Evolutionary conservation across 129 eudicot species (phyloP).

Genomic region (Rutidosis leptorrhynchoides): DNA sequence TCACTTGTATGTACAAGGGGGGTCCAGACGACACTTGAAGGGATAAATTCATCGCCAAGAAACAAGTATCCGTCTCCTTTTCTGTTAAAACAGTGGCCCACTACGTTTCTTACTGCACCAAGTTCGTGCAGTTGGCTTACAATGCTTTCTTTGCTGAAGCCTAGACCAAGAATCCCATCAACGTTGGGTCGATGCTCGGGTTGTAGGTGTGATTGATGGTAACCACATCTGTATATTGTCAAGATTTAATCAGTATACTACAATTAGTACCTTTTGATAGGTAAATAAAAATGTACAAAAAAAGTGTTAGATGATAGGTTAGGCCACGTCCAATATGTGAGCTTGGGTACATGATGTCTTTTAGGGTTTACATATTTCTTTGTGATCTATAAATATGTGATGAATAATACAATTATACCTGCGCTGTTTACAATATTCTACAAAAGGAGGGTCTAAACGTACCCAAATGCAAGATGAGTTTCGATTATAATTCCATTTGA

Average conservation of each 20-base stretch:
- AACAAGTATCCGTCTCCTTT: constrained; percentile 77
- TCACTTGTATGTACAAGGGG: constrained; percentile 28
- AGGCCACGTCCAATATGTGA: too few relatives aligned
- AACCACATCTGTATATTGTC: constrained; percentile 30
- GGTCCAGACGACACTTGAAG: constrained; percentile 58
- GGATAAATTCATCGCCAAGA: constrained; percentile 58
- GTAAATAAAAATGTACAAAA: too few relatives aligned
- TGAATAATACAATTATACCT: too few relatives aligned
- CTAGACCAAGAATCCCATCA: constrained; percentile 29
- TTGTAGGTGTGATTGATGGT: constrained; percentile 12
- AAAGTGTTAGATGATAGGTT: too few relatives aligned
- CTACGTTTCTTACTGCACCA: constrained; percentile 53
- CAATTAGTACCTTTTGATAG: too few relatives aligned
- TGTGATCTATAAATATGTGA: too few relatives aligned
- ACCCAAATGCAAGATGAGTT: constrained; percentile 26
- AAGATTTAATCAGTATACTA: too few relatives aligned
- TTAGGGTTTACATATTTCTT: too few relatives aligned
- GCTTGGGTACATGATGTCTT: too few relatives aligned
- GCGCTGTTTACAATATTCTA: too few relatives aligned
- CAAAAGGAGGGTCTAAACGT: constrained; percentile 1
- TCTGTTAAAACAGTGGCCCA: constrained; percentile 74
- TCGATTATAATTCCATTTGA: constrained; percentile 16
- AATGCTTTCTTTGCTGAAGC: constrained; percentile 23
- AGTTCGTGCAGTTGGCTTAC: constrained; percentile 45
- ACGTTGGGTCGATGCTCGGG: constrained; percentile 10